phyloP scores from a whole-genome alignment of 345 rosid genomes.

The Corchorus capsularis region DNA sequence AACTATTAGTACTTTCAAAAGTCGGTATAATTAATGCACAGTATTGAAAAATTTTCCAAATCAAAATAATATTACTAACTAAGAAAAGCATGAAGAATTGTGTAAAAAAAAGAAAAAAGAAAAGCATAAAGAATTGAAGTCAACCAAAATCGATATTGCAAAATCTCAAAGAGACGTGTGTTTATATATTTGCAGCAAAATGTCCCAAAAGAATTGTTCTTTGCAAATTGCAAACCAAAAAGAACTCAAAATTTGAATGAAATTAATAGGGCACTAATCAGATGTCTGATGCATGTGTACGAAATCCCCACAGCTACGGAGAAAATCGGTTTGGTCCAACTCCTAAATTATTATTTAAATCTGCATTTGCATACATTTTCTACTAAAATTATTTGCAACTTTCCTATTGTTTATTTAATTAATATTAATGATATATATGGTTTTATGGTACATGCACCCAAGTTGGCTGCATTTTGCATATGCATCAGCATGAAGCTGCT shows the following conservation, averaged over 20 bases:
- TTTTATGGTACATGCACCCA: neutral
- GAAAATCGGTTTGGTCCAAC: conserved; percentile 8
- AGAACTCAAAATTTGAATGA: no score
- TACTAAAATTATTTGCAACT: neutral
- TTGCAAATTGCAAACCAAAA: neutral
- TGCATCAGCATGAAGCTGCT: no score
- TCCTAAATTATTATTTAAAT: neutral
- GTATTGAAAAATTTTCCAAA: no score
- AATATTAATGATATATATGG: neutral
- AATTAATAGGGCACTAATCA: neutral
- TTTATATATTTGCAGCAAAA: no score
- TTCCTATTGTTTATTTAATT: neutral
- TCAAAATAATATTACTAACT: no score
- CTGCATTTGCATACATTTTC: neutral
- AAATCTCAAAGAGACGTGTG: no score
- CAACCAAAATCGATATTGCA: no score
- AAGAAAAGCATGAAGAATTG: no score
- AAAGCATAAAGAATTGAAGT: no score
- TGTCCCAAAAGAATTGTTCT: neutral
- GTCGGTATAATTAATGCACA: no score
- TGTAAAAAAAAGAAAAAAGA: no score
- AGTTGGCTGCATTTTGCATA: conserved; percentile 2
- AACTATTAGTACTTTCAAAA: no score
- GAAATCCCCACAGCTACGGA: conserved; percentile 18
- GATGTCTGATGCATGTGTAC: conserved; percentile 4